Base-by-base conservation (phyloP, 345 rosid species). In the Draba incana region DNA sequence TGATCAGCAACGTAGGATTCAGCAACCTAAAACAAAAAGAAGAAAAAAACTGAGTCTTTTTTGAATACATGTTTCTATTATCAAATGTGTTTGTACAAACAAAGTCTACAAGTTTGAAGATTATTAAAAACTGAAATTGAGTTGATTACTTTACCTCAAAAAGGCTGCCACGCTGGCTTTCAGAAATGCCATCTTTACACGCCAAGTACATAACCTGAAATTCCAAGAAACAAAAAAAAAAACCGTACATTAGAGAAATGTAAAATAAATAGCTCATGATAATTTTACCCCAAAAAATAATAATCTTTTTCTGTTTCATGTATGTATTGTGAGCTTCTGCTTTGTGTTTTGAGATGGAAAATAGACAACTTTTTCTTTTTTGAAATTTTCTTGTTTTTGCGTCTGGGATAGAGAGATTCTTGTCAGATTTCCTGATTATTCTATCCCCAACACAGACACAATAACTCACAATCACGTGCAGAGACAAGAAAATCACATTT, bases 171-270 rank as follows among this genome's bases (percentile, higher is more conserved):
- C 69, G 76, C 58, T 94, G 89, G 59, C 80, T 79, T 64, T 82
- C 75, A 3, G 85, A 20, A 16, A 87, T 78, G 31, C 86, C 86
- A 2, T 82, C 92, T 83, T 88, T 83, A 75, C 84, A 79, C 70
- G 82, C 76, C 10, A 92, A 79, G 75, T 86, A 96, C 47, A 88
- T 75, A 5, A 82, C 95, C 99, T 94, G 92, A 83, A 73, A 73
- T 46, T 60, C 27, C 15, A 28, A 3, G 4, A n/a, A 11, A 8
- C 31, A 20, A 9, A 42, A 16, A 31, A 10, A 49, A 63, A 5
- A 3, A 10, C 20, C 20, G 6, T 16, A 8, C 6, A 5, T 53
- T 14, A 33, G 37, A 42, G 35, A 61, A 1, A 38, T 16, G 13
- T n/a, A 14, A 50, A 28, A 52, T 11, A 28, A 16, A 59, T 23